phyloP scores from a whole-genome alignment of 495 filamentous ascomycete species.

The Copromyces sp. region DNA sequence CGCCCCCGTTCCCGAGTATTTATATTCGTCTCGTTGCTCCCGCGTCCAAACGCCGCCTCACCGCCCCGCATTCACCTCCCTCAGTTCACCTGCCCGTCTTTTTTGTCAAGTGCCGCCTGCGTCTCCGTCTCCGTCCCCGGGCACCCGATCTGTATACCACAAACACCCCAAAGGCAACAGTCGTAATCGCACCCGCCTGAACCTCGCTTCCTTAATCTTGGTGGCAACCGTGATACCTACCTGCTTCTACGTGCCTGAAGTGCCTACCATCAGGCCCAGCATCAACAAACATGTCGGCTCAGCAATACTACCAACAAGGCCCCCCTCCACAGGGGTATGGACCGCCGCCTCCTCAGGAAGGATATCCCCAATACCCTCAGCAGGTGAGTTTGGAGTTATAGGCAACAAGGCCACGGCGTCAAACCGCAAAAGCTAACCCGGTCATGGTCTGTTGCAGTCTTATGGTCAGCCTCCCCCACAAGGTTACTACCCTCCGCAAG shows the following conservation, averaged over 20 bases:
- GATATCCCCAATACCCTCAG: slow-evolving; percentile 23
- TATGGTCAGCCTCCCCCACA: slow-evolving; percentile 12
- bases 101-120: neutral
- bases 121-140: neutral
- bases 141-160: neutral
- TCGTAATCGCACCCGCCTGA: neutral
- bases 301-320: slow-evolving; percentile 24
- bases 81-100: neutral
- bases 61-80: neutral
- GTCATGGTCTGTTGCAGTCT: slow-evolving; percentile 5
- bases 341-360: slow-evolving; percentile 5
- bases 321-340: slow-evolving; percentile 12
- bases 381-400: slow-evolving; percentile 10
- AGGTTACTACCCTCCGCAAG: slow-evolving; percentile 22
- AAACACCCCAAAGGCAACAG: neutral
- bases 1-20: neutral
- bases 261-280: neutral
- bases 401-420: neutral
- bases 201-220: neutral
- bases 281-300: slow-evolving; percentile 18
- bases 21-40: neutral
- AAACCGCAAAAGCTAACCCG: neutral
- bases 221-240: neutral
- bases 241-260: neutral
- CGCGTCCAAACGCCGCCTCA: neutral